phyloP scores from a whole-genome alignment of 176 grass and related monocot species.

The Melocanna baccifera region DNA sequence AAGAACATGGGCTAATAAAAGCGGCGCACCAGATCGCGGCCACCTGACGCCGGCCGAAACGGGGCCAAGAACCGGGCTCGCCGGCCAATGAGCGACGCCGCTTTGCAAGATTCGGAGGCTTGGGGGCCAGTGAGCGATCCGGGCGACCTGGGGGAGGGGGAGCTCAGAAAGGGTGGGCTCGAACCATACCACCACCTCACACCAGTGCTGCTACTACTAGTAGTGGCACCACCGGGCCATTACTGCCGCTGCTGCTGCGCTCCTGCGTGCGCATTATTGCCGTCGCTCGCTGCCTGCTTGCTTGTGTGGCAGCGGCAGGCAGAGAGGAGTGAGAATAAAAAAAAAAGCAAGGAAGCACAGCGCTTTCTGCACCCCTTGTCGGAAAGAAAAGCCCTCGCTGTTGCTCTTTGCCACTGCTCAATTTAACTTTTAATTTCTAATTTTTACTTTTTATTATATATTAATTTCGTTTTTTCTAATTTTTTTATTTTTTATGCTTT shows the following conservation, averaged over 20 bases:
- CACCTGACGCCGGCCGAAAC: slow-evolving; percentile 1
- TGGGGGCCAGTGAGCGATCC: neutral
- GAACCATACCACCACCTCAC: neutral
- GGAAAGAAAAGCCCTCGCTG: slow-evolving; percentile 16
- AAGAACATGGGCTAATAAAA: neutral
- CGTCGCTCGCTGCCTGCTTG: neutral
- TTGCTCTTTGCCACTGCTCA: too few relatives aligned
- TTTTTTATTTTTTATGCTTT: too few relatives aligned
- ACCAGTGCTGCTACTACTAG: neutral
- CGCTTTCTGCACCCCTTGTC: slow-evolving; percentile 43
- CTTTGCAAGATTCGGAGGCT: slow-evolving; percentile 1
- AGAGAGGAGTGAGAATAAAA: neutral
- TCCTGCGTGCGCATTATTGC: slow-evolving; percentile 41
- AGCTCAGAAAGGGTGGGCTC: neutral
- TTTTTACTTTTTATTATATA: too few relatives aligned
- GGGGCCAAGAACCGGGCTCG: neutral
- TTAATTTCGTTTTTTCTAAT: too few relatives aligned
- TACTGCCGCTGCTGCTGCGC: slow-evolving; percentile 31
- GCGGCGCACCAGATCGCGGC: slow-evolving; percentile 20
- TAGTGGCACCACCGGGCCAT: slow-evolving; percentile 31
- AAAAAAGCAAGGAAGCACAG: slow-evolving; percentile 10
- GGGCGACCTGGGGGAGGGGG: neutral
- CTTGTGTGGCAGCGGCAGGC: neutral
- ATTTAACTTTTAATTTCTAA: too few relatives aligned
- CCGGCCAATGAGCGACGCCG: slow-evolving; percentile 15